Base-by-base conservation (phyloP, 108 stramenopile genomes). In the Pseudonitzschia multiseries region DNA sequence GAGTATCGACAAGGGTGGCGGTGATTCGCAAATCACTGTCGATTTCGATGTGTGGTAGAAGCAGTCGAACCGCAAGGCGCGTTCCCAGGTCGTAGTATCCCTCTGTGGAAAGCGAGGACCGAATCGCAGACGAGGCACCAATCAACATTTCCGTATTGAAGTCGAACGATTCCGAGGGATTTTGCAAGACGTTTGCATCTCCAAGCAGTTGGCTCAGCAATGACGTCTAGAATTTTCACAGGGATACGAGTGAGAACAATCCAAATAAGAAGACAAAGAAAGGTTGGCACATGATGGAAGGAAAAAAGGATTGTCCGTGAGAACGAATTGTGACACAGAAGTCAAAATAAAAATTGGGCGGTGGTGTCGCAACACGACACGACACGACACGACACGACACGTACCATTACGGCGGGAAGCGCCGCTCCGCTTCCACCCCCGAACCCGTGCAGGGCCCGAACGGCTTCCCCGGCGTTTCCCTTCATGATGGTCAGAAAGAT, bases 351-450 rank as follows among this genome's bases (percentile, higher is more conserved):
- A n/a, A n/a, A n/a, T n/a, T n/a, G n/a, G n/a, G n/a, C n/a, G n/a
- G n/a, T n/a, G n/a, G n/a, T n/a, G n/a, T n/a, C n/a, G n/a, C n/a
- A n/a, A n/a, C n/a, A n/a, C n/a, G n/a, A n/a, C n/a, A n/a, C n/a
- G n/a, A n/a, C n/a, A n/a, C n/a, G n/a, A n/a, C n/a, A n/a, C n/a
- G n/a, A n/a, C n/a, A n/a, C n/a, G n/a, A n/a, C n/a, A 65, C 87
- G 74, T 68, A 92, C 91, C 86, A 91, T 80, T 15, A 87, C 81
- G 0, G 93, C 87, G 27, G 93, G 93, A 28, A 93, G 68, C 14
- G 93, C 93, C 17, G 90, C 93, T 21, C 88, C 89, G 70, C 86
- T 89, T 17, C 83, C 87, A 32, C 90, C 93, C 57, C 88, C 90
- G 57, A 84, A 74, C 31, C 57, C 56, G 68, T 83, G 81, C 65